Conservation (phyloP, 73 alveolate genomes). For the Paramecium sonneborni region DNA sequence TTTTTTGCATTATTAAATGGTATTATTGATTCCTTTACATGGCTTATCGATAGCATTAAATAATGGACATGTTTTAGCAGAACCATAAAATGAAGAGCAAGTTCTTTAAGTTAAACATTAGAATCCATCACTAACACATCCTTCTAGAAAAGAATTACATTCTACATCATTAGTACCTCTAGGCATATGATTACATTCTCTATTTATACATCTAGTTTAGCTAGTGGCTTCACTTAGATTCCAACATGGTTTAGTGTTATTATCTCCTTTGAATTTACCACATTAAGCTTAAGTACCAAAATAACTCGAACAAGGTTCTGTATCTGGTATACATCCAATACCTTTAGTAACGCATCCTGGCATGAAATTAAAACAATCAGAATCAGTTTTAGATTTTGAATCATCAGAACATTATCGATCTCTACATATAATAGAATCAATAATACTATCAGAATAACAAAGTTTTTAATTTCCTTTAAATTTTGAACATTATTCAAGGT, state of each 20-base stretch:
- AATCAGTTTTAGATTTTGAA: neutral
- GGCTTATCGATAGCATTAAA: slow-evolving; percentile 31
- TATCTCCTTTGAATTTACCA: neutral
- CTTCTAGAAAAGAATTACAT: neutral
- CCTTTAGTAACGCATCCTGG: slow-evolving; percentile 42
- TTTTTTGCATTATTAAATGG: neutral
- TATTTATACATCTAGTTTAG: neutral
- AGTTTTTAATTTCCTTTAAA: neutral
- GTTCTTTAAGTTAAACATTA: neutral
- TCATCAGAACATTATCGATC: neutral
- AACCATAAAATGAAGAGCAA: slow-evolving; percentile 23
- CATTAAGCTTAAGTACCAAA: slow-evolving; percentile 6
- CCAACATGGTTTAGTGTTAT: neutral
- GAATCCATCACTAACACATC: slow-evolving; percentile 24
- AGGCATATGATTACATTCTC: neutral
- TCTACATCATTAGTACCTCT: slow-evolving; percentile 2
- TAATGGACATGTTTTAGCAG: neutral
- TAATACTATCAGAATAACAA: neutral
- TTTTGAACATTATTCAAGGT: neutral
- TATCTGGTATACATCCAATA: neutral
- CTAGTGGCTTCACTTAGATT: neutral
- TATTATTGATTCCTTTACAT: neutral
- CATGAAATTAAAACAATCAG: neutral
- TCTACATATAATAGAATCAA: neutral
- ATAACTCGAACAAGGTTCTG: slow-evolving; percentile 30